Conservation (phyloP, 179 eudicot genomes). For the Camellia oleifera region DNA sequence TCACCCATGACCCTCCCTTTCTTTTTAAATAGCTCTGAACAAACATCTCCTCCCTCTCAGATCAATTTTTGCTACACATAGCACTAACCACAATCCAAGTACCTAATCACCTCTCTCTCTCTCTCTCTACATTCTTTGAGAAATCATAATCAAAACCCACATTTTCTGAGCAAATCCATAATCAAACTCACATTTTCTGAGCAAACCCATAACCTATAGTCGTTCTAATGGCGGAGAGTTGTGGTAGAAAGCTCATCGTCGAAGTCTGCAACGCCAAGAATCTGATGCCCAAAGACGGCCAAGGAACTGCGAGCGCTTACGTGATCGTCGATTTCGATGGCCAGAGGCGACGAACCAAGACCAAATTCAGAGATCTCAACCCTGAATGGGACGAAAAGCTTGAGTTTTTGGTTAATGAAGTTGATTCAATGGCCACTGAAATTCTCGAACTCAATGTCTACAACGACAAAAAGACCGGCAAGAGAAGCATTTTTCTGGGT, state of each 20-base stretch:
- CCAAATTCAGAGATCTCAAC: constrained; percentile 59
- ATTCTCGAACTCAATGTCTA: constrained; percentile 63
- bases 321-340: constrained; percentile 77
- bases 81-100: too few species aligned
- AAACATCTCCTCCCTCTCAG: too few species aligned
- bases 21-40: too few species aligned
- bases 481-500: constrained; percentile 69
- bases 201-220: too few species aligned
- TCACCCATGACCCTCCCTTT: too few species aligned
- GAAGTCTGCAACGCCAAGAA: constrained; percentile 75
- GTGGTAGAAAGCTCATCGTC: constrained; percentile 53
- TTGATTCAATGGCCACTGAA: constrained; percentile 38
- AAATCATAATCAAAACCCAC: too few species aligned
- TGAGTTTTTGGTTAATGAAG: constrained; percentile 56
- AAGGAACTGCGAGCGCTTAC: constrained; percentile 80
- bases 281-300: constrained; percentile 92
- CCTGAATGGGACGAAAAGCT: constrained; percentile 83
- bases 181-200: too few species aligned
- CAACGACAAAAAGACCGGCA: constrained; percentile 66
- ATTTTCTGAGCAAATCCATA: too few species aligned
- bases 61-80: too few species aligned
- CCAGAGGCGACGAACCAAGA: constrained; percentile 73
- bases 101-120: too few species aligned
- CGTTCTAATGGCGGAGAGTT: constrained; percentile 37
- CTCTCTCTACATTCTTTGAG: too few species aligned